Conservation (phyloP, 2,329 filamentous ascomycete species). For the Meredithiella fracta region DNA sequence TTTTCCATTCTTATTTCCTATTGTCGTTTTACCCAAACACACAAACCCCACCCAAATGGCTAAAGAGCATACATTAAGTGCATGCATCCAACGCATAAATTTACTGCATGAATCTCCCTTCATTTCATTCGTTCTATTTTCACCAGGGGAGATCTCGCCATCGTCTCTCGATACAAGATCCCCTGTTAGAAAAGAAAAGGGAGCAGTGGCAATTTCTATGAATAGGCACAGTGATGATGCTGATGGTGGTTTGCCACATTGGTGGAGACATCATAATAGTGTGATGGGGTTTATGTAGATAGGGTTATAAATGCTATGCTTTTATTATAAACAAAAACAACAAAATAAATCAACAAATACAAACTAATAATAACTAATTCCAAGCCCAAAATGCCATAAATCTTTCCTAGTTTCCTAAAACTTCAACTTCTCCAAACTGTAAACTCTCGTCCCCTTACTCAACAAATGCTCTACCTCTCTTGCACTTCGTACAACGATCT, state of each 20-base stretch:
- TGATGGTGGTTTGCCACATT: neutral
- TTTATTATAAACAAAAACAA: neutral
- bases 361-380: neutral
- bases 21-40: too few relatives aligned
- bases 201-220: too few relatives aligned
- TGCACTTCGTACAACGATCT: conserved; percentile 49
- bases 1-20: too few relatives aligned
- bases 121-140: neutral
- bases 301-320: too few relatives aligned
- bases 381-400: conserved; percentile 4
- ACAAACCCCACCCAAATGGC: too few relatives aligned
- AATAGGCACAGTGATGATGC: neutral
- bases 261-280: too few relatives aligned
- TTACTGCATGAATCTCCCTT: neutral
- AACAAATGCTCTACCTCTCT: conserved; percentile 63
- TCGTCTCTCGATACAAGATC: too few relatives aligned
- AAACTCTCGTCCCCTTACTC: conserved; percentile 64
- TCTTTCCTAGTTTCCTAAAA: conserved; percentile 30
- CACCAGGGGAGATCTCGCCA: too few relatives aligned
- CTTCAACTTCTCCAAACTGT: conserved; percentile 64
- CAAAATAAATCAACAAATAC: neutral
- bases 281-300: too few relatives aligned
- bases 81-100: neutral
- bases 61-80: neutral
- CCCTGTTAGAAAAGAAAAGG: too few relatives aligned